Conservation (phyloP, 1,284 basidiomycete species). For the Grifola frondosa region DNA sequence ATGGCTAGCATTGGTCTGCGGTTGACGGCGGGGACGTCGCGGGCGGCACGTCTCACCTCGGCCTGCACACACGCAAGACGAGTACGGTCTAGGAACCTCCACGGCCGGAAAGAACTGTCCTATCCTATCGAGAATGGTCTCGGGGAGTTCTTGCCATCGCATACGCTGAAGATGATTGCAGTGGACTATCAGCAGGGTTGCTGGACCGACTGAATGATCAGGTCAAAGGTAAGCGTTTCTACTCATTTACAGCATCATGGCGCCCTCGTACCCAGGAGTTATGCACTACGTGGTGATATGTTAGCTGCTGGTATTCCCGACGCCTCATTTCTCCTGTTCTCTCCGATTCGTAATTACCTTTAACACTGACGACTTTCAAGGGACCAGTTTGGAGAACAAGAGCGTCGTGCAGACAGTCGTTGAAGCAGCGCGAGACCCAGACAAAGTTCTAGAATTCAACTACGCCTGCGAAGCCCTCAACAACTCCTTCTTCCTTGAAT, state of each 20-base stretch:
- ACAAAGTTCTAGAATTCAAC: constrained; percentile 79
- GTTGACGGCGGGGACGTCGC: constrained; percentile 24
- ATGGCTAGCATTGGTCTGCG: constrained; percentile 29
- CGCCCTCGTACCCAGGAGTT: not conserved
- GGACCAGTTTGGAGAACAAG: constrained; percentile 41
- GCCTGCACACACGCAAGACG: constrained; percentile 19
- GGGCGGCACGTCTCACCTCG: constrained; percentile 18
- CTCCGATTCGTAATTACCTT: constrained; percentile 1
- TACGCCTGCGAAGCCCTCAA: constrained; percentile 92
- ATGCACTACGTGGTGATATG: constrained; percentile 1
- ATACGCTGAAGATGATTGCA: constrained; percentile 64
- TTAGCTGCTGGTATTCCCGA: no score
- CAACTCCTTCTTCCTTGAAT: constrained; percentile 92
- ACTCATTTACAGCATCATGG: no score
- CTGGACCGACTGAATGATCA: constrained; percentile 73
- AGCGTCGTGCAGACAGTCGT: constrained; percentile 78
- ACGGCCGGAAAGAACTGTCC: constrained; percentile 55
- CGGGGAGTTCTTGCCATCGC: constrained; percentile 71
- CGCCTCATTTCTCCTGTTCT: constrained; percentile 1
- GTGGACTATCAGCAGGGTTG: constrained; percentile 84
- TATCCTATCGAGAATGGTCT: constrained; percentile 72
- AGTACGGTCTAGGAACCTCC: constrained; percentile 41
- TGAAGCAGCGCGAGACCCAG: constrained; percentile 61
- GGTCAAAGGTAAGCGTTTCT: constrained; percentile 55
- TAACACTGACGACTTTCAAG: constrained; percentile 3